Evolutionary conservation across 768 basidiomycete genomes (phyloP).

Genomic region (Crassisporium funariophilum): DNA sequence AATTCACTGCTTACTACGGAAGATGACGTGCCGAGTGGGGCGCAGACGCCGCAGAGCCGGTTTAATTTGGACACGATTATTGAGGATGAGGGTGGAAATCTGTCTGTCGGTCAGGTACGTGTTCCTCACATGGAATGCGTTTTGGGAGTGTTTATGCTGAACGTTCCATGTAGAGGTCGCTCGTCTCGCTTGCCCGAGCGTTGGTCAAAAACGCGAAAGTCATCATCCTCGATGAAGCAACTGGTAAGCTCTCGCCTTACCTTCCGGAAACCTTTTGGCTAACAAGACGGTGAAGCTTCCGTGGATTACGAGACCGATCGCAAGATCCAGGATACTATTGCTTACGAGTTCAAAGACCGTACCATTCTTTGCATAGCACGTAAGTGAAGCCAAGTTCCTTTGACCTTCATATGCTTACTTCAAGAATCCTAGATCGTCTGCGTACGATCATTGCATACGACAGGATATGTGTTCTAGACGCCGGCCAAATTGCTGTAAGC

Average conservation of each 20-base stretch:
- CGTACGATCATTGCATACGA: constrained; percentile 89
- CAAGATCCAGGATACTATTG: constrained; percentile 90
- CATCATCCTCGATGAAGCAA: constrained; percentile 90
- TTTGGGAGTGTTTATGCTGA: constrained; percentile 2
- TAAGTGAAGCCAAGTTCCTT: constrained; percentile 38
- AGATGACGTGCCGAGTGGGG: constrained; percentile 38
- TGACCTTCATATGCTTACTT: not conserved
- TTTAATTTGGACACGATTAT: constrained; percentile 84
- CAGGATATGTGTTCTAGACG: constrained; percentile 84
- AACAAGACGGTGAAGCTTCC: constrained; percentile 48
- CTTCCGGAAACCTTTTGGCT: not conserved
- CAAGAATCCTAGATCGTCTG: constrained; percentile 60
- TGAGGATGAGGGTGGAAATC: constrained; percentile 85
- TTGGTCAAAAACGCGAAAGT: constrained; percentile 85
- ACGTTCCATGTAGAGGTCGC: constrained; percentile 54
- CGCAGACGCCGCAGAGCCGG: constrained; percentile 51
- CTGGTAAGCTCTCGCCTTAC: constrained; percentile 42
- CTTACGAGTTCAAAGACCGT: constrained; percentile 78
- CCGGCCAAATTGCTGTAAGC: constrained; percentile 72
- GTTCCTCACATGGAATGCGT: constrained; percentile 17
- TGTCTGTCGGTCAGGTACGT: constrained; percentile 70
- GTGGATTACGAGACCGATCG: constrained; percentile 90
- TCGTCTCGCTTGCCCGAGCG: constrained; percentile 88
- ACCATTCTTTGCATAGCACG: constrained; percentile 89
- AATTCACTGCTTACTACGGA: constrained; percentile 26